Conservation (phyloP, 306 rosid genomes). For the Inga leiocalycina region DNA sequence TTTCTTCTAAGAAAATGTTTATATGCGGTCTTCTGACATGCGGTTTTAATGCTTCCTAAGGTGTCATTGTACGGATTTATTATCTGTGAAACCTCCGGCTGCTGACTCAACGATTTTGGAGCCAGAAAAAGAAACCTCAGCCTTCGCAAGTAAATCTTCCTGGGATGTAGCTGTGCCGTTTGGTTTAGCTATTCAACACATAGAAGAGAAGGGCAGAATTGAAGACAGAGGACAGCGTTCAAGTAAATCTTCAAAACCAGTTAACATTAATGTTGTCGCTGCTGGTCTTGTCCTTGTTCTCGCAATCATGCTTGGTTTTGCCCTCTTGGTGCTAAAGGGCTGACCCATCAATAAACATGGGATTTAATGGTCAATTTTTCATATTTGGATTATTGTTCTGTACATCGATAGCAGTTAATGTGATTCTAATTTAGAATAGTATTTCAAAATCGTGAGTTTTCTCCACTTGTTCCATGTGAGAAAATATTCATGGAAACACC, state of each 20-base stretch:
- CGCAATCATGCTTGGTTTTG: conserved; percentile 57
- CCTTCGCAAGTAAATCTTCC: conserved; percentile 54
- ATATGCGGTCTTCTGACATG: conserved; percentile 16
- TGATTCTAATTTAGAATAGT: background rate
- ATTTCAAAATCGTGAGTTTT: background rate
- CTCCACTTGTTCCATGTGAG: background rate
- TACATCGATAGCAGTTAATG: background rate
- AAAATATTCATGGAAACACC: background rate
- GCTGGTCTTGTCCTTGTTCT: conserved; percentile 61
- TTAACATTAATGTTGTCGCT: conserved; percentile 45
- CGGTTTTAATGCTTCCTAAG: conserved; percentile 32
- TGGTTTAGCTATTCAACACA: conserved; percentile 33
- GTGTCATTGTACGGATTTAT: conserved; percentile 46
- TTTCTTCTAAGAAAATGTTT: background rate
- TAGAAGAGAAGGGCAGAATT: conserved; percentile 37
- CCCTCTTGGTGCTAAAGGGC: conserved; percentile 42
- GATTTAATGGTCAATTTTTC: background rate
- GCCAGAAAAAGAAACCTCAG: conserved; percentile 62
- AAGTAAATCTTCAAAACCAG: conserved; percentile 27
- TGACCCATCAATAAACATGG: conserved; percentile 25
- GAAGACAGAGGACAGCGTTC: conserved; percentile 35
- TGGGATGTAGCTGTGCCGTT: conserved; percentile 68
- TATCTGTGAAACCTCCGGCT: conserved; percentile 51
- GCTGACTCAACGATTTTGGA: conserved; percentile 64
- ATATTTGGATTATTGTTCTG: background rate